Percentiles rank a stretch among this genome's conserved stretches.
Evolutionary conservation across 345 rosid genomes (phyloP).

Genomic region (Dimocarpus longan): DNA sequence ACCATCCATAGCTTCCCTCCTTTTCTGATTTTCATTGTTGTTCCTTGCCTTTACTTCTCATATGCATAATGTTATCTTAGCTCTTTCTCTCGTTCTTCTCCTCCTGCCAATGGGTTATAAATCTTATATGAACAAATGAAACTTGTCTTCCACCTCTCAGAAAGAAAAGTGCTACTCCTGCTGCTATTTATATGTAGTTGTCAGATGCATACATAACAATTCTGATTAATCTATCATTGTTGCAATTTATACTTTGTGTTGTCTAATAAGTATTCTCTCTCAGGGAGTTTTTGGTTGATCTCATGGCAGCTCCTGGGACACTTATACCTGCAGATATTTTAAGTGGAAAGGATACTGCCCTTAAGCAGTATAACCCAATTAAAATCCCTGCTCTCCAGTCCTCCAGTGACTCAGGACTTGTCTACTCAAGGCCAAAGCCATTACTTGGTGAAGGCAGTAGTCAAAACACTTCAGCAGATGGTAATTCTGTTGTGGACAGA

Average conservation of each 20-base stretch:
- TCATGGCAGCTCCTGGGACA: constrained; percentile 99
- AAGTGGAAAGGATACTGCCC: constrained; percentile 55
- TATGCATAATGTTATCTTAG: background rate
- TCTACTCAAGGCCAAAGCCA: constrained; percentile 47
- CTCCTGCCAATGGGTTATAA: background rate
- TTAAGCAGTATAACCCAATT: constrained; percentile 49
- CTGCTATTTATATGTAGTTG: background rate
- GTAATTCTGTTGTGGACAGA: constrained; percentile 38
- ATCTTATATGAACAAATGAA: background rate
- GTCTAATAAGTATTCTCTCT: constrained; percentile 34
- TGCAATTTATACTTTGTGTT: background rate
- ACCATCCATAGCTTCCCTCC: background rate
- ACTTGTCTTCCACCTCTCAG: background rate
- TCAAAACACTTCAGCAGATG: constrained; percentile 44
- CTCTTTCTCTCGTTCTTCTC: background rate
- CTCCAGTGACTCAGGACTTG: no score
- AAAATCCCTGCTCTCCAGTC: constrained; percentile 46
- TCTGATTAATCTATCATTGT: background rate
- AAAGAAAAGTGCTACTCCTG: background rate
- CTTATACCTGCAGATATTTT: constrained; percentile 94
- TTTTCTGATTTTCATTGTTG: background rate
- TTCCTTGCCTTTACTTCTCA: background rate
- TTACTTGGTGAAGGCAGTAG: constrained; percentile 73
- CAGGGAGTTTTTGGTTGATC: constrained; percentile 99
- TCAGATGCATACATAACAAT: constrained; percentile 3